Conservation (phyloP, 176 grass and related monocot species). For the Elymus sibiricus region DNA sequence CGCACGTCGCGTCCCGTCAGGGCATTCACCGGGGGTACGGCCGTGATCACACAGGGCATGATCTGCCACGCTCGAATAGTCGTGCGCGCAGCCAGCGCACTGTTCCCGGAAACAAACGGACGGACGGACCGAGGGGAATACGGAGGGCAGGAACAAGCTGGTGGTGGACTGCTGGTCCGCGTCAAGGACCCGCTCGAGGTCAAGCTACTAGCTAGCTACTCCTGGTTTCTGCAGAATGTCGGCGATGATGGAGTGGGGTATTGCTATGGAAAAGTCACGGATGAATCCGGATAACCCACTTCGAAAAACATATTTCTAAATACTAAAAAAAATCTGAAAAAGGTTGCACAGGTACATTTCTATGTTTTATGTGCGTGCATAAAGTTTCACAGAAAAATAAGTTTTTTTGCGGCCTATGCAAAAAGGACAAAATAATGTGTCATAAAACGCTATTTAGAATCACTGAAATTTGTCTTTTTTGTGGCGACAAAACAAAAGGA, state of each 20-base stretch:
- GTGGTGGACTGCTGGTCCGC: background rate
- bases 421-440: too few species aligned
- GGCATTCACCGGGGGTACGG: conserved; percentile 23
- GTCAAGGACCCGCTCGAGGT: background rate
- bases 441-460: too few species aligned
- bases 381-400: too few species aligned
- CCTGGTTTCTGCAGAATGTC: background rate
- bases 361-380: too few species aligned
- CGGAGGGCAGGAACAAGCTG: background rate
- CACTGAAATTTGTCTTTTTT: too few species aligned
- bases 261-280: too few species aligned
- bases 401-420: too few species aligned
- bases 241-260: background rate
- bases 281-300: too few species aligned
- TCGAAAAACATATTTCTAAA: too few species aligned
- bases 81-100: background rate
- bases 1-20: conserved; percentile 36
- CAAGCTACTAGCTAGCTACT: background rate
- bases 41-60: conserved; percentile 8
- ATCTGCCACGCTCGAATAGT: conserved; percentile 13
- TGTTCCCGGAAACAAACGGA: background rate
- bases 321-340: too few species aligned
- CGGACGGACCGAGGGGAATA: background rate
- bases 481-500: too few species aligned
- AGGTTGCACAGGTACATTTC: too few species aligned